Conservation (phyloP, 768 basidiomycete genomes). For the Pleurotus giganteus region DNA sequence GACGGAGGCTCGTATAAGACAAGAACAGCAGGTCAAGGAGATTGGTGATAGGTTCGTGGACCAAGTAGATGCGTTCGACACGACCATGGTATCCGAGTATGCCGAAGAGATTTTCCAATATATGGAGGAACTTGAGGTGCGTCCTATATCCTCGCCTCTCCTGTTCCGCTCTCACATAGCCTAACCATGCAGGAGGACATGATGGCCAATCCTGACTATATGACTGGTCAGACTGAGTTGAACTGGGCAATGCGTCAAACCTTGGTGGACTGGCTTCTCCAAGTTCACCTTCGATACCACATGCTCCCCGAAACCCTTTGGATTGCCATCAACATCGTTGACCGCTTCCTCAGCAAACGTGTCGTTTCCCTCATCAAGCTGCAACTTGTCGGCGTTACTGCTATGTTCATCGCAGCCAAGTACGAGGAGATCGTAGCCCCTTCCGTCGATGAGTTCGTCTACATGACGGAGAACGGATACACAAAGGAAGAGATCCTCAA, state of each 20-base stretch:
- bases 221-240: slow-evolving; percentile 91
- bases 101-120: slow-evolving; percentile 98
- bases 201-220: slow-evolving; percentile 93
- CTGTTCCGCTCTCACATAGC: slow-evolving; percentile 12
- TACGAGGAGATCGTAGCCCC: slow-evolving; percentile 99
- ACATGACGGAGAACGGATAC: slow-evolving; percentile 96
- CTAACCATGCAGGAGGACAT: slow-evolving; percentile 56
- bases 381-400: slow-evolving; percentile 96
- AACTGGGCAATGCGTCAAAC: slow-evolving; percentile 94
- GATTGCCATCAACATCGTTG: slow-evolving; percentile 97
- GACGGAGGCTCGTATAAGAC: slow-evolving; percentile 56
- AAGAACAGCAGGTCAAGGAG: slow-evolving; percentile 60
- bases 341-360: slow-evolving; percentile 87
- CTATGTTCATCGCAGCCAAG: slow-evolving; percentile 98
- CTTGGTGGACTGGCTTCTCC: slow-evolving; percentile 96
- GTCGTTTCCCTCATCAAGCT: slow-evolving; percentile 88
- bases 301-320: slow-evolving; percentile 99
- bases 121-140: slow-evolving; percentile 90
- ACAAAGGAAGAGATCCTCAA: slow-evolving; percentile 95
- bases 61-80: slow-evolving; percentile 72
- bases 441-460: slow-evolving; percentile 96
- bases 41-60: slow-evolving; percentile 72
- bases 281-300: slow-evolving; percentile 97
- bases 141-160: slow-evolving; percentile 19
- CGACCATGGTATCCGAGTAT: slow-evolving; percentile 98